A percentile compares a stretch with the other conserved stretches of the same genome.
Conservation (phyloP, 306 rosid genomes). For the Malus sylvestris region DNA sequence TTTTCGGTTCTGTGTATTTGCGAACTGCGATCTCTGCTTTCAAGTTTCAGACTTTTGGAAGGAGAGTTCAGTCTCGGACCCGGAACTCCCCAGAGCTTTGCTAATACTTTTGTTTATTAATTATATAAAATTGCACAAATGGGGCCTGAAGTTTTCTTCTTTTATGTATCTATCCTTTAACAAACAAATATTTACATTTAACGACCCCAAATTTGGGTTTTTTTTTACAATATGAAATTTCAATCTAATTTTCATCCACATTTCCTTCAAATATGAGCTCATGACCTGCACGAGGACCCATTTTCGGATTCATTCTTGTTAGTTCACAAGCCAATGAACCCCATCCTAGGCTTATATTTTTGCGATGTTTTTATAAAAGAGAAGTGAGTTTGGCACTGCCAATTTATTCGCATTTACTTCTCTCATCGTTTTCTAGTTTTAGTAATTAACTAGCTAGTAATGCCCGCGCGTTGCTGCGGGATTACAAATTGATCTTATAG, state of each 20-base stretch:
- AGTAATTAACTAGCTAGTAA: too few relatives aligned
- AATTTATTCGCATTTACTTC: too few relatives aligned
- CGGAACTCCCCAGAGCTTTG: neutral
- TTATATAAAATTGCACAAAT: neutral
- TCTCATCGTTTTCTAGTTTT: too few relatives aligned
- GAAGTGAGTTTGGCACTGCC: too few relatives aligned
- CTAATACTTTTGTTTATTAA: neutral
- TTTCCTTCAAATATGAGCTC: neutral
- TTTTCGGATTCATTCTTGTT: too few relatives aligned
- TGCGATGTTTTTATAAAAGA: too few relatives aligned
- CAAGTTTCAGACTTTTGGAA: neutral
- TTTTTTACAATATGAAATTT: too few relatives aligned
- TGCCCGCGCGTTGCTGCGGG: too few relatives aligned
- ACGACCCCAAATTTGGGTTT: neutral
- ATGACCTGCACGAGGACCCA: too few relatives aligned
- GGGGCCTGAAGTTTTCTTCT: neutral
- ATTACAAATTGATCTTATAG: too few relatives aligned
- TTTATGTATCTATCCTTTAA: neutral
- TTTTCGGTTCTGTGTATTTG: neutral
- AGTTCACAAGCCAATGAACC: too few relatives aligned
- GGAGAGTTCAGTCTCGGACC: neutral
- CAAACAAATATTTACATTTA: neutral
- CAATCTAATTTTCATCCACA: neutral
- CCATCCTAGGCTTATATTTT: neutral
- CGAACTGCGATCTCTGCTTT: neutral